phyloP scores from a whole-genome alignment of 148 eudicot species.

The Cornus suecica region DNA sequence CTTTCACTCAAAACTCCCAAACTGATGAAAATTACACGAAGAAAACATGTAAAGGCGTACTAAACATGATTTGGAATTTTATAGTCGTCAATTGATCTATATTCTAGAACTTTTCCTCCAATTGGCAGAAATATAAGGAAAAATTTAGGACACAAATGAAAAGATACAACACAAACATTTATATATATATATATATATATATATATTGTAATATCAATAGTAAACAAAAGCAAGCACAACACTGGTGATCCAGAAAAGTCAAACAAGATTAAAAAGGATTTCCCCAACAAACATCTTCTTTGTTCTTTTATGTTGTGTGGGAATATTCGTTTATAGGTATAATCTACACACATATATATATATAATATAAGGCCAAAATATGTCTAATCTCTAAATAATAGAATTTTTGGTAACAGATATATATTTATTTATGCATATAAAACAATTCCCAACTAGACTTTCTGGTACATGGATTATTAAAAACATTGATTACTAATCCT shows the following conservation, averaged over 20 bases:
- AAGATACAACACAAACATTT: background rate
- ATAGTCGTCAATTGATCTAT: background rate
- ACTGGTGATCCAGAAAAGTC: background rate
- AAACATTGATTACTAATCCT: constrained; percentile 3
- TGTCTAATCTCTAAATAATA: background rate
- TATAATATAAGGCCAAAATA: background rate
- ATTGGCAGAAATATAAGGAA: background rate
- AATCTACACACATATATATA: no score
- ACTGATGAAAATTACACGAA: no score
- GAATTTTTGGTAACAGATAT: no score
- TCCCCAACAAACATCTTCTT: background rate
- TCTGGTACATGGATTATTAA: background rate
- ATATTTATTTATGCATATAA: no score
- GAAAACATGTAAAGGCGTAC: no score
- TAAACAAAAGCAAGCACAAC: background rate
- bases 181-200: no score
- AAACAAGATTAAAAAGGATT: background rate
- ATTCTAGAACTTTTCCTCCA: background rate
- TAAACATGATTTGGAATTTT: background rate
- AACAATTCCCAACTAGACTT: background rate
- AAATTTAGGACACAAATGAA: background rate
- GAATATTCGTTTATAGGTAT: background rate
- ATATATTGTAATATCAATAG: no score
- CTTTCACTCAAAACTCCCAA: no score
- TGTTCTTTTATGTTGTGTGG: background rate